Percentiles rank a stretch among this genome's conserved stretches.
Evolutionary conservation across 2,329 filamentous ascomycete genomes (phyloP).

Genomic region (Gliomastix tumulicola): DNA sequence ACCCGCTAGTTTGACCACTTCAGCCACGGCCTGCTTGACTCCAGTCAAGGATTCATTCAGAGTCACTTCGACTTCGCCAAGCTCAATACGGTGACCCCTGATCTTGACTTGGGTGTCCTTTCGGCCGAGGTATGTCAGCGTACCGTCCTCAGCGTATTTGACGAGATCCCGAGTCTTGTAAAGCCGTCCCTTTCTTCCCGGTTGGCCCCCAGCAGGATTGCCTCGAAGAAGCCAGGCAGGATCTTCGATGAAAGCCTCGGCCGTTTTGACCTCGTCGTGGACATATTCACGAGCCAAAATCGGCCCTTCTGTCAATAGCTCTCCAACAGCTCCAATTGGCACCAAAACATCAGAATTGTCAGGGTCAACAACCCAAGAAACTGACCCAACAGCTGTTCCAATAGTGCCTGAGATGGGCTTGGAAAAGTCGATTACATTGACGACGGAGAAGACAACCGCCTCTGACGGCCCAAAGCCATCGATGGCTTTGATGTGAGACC

Average conservation of each 20-base stretch:
- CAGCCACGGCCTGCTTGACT: not conserved
- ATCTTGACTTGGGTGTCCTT: slow-evolving; percentile 53
- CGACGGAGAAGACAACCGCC: slow-evolving; percentile 1
- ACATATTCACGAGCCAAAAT: slow-evolving; percentile 36
- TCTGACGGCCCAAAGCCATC: slow-evolving; percentile 35
- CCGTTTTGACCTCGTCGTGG: slow-evolving; percentile 1
- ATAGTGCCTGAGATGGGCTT: slow-evolving; percentile 3
- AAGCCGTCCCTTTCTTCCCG: slow-evolving; percentile 6
- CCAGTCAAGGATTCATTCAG: not conserved
- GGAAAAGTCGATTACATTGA: not conserved
- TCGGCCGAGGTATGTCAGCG: slow-evolving; percentile 37
- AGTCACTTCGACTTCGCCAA: slow-evolving; percentile 13
- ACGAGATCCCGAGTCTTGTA: slow-evolving; percentile 42
- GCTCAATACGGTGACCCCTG: slow-evolving; percentile 48
- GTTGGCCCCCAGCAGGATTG: slow-evolving; percentile 2
- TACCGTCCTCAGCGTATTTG: slow-evolving; percentile 28
- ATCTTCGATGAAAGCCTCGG: slow-evolving; percentile 2
- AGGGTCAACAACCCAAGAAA: slow-evolving; percentile 7
- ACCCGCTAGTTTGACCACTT: not conserved
- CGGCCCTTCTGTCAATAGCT: slow-evolving; percentile 1
- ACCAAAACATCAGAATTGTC: not conserved
- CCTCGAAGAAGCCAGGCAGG: slow-evolving; percentile 15
- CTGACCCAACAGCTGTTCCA: slow-evolving; percentile 1
- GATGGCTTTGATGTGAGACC: slow-evolving; percentile 12
- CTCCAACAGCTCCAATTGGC: not conserved